Conservation (phyloP, 2,329 filamentous ascomycete species). For the Aspergillus niger region DNA sequence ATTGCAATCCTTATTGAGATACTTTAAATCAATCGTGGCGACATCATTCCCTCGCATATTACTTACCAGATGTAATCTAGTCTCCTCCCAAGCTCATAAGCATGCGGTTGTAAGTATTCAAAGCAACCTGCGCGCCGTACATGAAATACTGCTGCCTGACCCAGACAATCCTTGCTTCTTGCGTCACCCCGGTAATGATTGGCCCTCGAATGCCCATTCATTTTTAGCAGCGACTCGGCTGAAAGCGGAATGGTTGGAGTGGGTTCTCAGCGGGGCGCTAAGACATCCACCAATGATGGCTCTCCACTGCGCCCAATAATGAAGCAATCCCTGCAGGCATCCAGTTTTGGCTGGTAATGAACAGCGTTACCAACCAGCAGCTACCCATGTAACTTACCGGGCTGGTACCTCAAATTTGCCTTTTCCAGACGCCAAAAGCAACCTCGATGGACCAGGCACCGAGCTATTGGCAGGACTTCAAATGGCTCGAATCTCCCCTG, state of each 20-base stretch:
- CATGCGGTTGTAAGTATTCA: not conserved
- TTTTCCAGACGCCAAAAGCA: not conserved
- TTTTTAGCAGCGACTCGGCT: not conserved
- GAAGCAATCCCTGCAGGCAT: constrained; percentile 2
- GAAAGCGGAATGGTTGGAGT: not conserved
- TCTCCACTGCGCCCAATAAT: not conserved
- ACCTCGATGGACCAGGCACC: not conserved
- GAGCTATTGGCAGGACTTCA: not conserved
- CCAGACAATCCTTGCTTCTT: constrained; percentile 7
- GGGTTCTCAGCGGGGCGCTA: not conserved
- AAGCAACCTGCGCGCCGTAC: not conserved
- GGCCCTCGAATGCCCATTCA: not conserved
- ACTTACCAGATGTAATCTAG: too few species aligned
- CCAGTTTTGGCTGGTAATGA: not conserved
- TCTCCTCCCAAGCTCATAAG: not conserved
- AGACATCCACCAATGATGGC: not conserved
- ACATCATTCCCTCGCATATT: not conserved
- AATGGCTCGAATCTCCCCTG: not conserved
- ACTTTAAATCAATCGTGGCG: too few species aligned
- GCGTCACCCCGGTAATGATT: not conserved
- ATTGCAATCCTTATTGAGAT: too few species aligned
- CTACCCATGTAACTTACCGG: not conserved
- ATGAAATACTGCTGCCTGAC: constrained; percentile 9
- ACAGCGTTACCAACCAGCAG: not conserved
- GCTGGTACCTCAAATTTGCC: not conserved